Conservation (phyloP, 1,139 yeast genomes). For the Maudiozyma humilis region DNA sequence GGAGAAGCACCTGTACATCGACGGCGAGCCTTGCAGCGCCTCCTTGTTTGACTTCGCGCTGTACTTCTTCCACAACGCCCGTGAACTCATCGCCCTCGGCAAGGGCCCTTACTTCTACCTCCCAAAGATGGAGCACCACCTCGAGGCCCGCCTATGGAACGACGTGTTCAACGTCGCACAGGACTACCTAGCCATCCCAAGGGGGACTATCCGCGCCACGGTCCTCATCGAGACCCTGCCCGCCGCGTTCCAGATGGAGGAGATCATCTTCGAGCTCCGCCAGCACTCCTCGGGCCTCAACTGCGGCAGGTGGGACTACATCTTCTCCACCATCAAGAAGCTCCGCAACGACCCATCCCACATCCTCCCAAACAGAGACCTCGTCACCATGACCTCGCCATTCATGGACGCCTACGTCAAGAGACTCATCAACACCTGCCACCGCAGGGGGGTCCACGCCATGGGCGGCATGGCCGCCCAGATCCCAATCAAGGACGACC, state of each 20-base stretch:
- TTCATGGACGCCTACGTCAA: constrained; percentile 68
- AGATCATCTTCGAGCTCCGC: constrained; percentile 57
- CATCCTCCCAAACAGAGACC: constrained; percentile 61
- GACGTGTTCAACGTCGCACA: constrained; percentile 64
- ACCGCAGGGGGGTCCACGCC: constrained; percentile 65
- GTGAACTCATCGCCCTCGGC: constrained; percentile 48
- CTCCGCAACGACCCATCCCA: constrained; percentile 53
- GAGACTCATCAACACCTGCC: constrained; percentile 58
- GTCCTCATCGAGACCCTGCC: constrained; percentile 65
- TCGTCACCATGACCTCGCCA: constrained; percentile 67
- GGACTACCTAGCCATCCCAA: constrained; percentile 51
- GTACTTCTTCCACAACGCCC: constrained; percentile 64
- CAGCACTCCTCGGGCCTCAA: constrained; percentile 62
- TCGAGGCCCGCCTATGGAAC: constrained; percentile 71
- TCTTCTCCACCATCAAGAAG: constrained; percentile 58
- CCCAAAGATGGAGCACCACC: constrained; percentile 75
- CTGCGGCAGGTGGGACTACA: constrained; percentile 75
- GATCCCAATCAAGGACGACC: constrained; percentile 64
- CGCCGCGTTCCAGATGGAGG: constrained; percentile 68
- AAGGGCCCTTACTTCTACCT: constrained; percentile 69
- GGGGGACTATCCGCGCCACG: constrained; percentile 69
- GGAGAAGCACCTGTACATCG: constrained; percentile 62
- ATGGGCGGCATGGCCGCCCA: constrained; percentile 86
- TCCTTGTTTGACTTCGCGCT: constrained; percentile 72
- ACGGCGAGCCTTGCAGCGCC: constrained; percentile 69